Base-by-base conservation (phyloP, 2,329 filamentous ascomycete genomes). In the Claviceps sp. region DNA sequence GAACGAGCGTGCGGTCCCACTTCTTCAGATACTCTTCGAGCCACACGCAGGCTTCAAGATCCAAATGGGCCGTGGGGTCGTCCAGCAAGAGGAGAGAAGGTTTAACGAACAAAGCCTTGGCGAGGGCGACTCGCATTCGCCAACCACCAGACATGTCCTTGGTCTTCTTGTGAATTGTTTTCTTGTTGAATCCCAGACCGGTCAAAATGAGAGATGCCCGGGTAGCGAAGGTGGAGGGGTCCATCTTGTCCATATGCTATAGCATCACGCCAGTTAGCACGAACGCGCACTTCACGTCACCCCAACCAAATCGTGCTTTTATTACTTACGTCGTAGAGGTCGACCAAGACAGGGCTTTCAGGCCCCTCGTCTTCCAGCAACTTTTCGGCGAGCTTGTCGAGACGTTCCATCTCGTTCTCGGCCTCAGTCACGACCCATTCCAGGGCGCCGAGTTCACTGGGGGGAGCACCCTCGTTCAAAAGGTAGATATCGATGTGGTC, bases 111-210 rank as follows among this genome's bases (percentile, higher is more conserved):
- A 98, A 84, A 53, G 93, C 93, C 78, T 97, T 96, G 67, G 80
- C 93, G 55, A 98, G 83, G 53, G 93, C 93, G 54, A 98, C 93
- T 80, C 94, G 88, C 93, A 98, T 98, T 78, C 91, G 84, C 93
- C 93, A 98, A 62, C 93, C 93, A 88, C 93, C 93, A 59, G 93
- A 98, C 94, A 98, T 98, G 70, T 98, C 94, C 81, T 97, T 98
- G 63, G 94, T 98, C 83, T 94, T 96, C 82, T 98, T 98, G 71
- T 94, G 77, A 66, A 98, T 97, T 52, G 94, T 98, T 61, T 72
- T 74, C 78, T 97, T 97, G 83, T 98, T 95, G 82, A 98, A 98
- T 59, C 93, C 93, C 54, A 98, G 86, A 89, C 93, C 93, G 52
- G 93, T 98, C 61, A 98, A 73, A 68, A 98, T 98, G 59, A 96